Percentiles rank a stretch among this genome's conserved stretches.
These are phyloP conservation scores for Saksenaea oblongispora DNA, from an alignment of 371 early-diverging fungal genomes.

Conservation along the genomic window DNA sequence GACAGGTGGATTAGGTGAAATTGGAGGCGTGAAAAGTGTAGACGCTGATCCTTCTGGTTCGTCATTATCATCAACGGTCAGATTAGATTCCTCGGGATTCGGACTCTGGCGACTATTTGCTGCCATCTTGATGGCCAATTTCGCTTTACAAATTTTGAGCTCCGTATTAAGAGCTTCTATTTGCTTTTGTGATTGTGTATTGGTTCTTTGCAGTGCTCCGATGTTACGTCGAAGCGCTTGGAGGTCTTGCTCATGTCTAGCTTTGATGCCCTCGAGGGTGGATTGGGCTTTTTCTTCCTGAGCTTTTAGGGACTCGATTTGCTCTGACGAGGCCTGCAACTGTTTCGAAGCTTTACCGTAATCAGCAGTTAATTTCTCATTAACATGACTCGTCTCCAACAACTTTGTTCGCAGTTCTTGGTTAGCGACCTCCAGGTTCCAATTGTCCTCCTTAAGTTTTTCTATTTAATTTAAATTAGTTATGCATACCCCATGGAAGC, in stretches of 20 bases:
- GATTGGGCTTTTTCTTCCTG: constrained; percentile 52
- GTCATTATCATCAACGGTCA: not conserved
- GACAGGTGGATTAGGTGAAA: not conserved
- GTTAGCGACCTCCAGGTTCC: constrained; percentile 22
- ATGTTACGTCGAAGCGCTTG: constrained; percentile 44
- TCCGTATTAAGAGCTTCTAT: constrained; percentile 52
- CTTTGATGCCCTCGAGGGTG: constrained; percentile 45
- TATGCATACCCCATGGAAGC: not conserved
- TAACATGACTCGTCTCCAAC: constrained; percentile 37
- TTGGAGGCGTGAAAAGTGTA: not conserved
- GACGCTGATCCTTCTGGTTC: not conserved
- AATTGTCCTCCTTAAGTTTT: constrained; percentile 25
- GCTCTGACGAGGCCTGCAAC: constrained; percentile 45
- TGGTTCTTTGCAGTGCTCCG: constrained; percentile 55
- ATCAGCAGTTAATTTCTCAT: constrained; percentile 41
- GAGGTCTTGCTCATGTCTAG: constrained; percentile 58
- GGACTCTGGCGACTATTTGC: constrained; percentile 7
- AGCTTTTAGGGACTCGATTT: constrained; percentile 53
- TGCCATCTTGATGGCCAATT: constrained; percentile 28
- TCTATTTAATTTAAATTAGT: constrained; percentile 21
- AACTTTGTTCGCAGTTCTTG: constrained; percentile 34
- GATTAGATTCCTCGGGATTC: not conserved
- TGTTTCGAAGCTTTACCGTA: constrained; percentile 46
- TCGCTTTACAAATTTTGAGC: constrained; percentile 21
- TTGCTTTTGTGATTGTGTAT: constrained; percentile 39